These are phyloP conservation scores for Sugiyamaella qingdaonensis DNA, from an alignment of 805 yeast species.

Conservation along the genomic window DNA sequence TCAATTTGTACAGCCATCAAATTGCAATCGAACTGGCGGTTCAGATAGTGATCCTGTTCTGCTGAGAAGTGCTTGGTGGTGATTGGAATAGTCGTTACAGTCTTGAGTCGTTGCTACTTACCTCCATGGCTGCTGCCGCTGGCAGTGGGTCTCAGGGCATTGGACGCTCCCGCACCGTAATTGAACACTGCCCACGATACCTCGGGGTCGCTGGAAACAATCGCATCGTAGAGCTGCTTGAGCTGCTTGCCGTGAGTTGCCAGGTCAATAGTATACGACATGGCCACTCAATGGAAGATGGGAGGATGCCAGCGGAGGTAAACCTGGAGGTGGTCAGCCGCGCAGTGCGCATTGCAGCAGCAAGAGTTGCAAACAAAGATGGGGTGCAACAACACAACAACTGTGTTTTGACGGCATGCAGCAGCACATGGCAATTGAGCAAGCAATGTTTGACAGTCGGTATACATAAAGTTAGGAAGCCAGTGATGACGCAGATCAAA, in stretches of 20 bases:
- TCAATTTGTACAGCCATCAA: too few species aligned
- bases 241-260: slow-evolving; percentile 71
- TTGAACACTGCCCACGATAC: slow-evolving; percentile 77
- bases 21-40: too few species aligned
- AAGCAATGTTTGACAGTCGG: background rate
- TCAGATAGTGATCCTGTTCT: too few species aligned
- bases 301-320: too few species aligned
- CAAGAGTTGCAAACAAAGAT: too few species aligned
- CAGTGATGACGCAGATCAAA: too few species aligned
- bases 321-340: too few species aligned
- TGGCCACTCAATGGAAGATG: slow-evolving; percentile 9
- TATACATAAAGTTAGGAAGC: too few species aligned
- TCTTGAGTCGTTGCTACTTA: slow-evolving; percentile 9
- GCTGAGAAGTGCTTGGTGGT: too few species aligned
- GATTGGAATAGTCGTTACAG: background rate
- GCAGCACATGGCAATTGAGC: background rate
- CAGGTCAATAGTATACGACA: slow-evolving; percentile 44
- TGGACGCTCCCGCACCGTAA: slow-evolving; percentile 53
- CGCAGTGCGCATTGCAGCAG: too few species aligned
- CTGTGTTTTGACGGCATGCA: too few species aligned
- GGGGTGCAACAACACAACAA: too few species aligned
- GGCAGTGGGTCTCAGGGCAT: slow-evolving; percentile 38
- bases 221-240: slow-evolving; percentile 68
- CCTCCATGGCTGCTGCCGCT: slow-evolving; percentile 33
- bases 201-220: slow-evolving; percentile 71